Evolutionary conservation across 1,284 basidiomycete genomes (phyloP), one percentile per base, ranked within the genome.

Genomic region (Uromyces viciae-fabae): DNA sequence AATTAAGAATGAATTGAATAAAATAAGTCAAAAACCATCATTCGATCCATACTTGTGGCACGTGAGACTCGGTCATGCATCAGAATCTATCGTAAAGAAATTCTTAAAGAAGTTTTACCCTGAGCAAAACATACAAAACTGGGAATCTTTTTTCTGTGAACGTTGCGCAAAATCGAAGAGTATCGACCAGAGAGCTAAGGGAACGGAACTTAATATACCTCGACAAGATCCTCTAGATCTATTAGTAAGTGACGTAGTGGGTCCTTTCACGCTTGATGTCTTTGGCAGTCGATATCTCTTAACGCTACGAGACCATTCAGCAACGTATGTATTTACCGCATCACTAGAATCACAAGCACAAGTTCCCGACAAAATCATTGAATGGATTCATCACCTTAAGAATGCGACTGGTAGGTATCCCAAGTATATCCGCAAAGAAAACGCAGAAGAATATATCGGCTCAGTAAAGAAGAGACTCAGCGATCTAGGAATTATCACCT

Each of bases 91-190:
- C 1, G 66, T 69, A 1, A 69, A n/a, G 33, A 69, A 69, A 11
- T 69, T 31, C 42, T 43, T 69, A 3, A 4, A 43, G 3, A n/a
- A n/a, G 2, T n/a, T 42, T 25, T 68, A 42, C 5, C 64, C 64
- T 1, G 38, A 42, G 3, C 15, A 64, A 43, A 3, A 31, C 14
- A 49, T 31, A 15, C 3, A 28, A 31, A 17, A 25, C 1, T 69
- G 66, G 66, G 28, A 69, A 31, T 69, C 42, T 3, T 69, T 69
- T 31, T 69, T 69, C 42, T 69, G 66, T 31, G 25, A 69, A 49
- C 66, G 49, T 8, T 68, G 64, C 31, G 64, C 38, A 2, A 64
- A 28, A 15, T 64, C 62, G 3, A 64, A 64, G 31, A 38, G 36
- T 38, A 14, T 64, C 3, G 36, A 64, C 33, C 62, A 40, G 33